A percentile compares a stretch with the other conserved stretches of the same genome.
Evolutionary conservation across 176 grass and related monocot genomes (phyloP).

Genomic region (Oryza glaberrima): DNA sequence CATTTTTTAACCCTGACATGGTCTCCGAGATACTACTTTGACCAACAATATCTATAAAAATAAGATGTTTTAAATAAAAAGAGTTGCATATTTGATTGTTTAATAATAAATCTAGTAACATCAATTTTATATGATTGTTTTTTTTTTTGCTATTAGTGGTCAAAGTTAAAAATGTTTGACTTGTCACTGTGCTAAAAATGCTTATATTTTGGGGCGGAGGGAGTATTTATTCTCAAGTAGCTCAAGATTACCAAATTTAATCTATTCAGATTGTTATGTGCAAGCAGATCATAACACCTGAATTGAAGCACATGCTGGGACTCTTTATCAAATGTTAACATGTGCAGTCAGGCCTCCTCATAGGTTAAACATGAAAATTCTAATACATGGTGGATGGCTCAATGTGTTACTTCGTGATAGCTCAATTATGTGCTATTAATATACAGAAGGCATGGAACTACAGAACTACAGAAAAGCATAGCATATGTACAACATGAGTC

Average conservation of each 20-base stretch:
- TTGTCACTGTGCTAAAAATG: too few relatives aligned
- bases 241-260: neutral
- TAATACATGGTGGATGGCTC: neutral
- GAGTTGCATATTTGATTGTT: too few relatives aligned
- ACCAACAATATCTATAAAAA: too few relatives aligned
- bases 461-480: slow-evolving; percentile 13
- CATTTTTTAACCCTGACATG: too few relatives aligned
- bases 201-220: too few relatives aligned
- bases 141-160: too few relatives aligned
- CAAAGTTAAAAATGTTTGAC: too few relatives aligned
- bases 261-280: slow-evolving; percentile 15
- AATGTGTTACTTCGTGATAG: neutral
- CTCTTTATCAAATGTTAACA: neutral
- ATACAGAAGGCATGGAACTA: slow-evolving; percentile 12
- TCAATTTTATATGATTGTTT: too few relatives aligned
- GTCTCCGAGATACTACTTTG: too few relatives aligned
- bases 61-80: too few relatives aligned
- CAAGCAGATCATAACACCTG: neutral
- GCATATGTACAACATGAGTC: slow-evolving; percentile 25
- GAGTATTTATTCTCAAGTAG: neutral
- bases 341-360: neutral
- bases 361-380: slow-evolving; percentile 21
- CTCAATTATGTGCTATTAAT: neutral
- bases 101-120: too few relatives aligned
- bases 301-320: slow-evolving; percentile 4